Evolutionary conservation across 768 basidiomycete species (phyloP).

Genomic region (Suillus fuscotomentosus): DNA sequence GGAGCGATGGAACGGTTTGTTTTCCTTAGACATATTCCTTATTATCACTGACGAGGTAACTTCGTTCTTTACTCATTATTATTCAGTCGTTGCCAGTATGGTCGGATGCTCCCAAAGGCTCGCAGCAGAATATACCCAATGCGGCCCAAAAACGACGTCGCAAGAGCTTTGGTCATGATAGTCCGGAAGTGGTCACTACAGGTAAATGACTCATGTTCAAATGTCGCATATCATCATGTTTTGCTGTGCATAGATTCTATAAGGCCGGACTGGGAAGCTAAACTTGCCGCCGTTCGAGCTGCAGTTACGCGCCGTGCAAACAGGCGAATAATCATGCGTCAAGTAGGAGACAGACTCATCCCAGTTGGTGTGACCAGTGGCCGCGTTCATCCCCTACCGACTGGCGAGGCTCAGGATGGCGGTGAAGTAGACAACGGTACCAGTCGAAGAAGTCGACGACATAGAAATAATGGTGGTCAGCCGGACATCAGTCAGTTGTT

Average conservation of each 20-base stretch:
- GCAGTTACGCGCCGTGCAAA: slow-evolving; percentile 96
- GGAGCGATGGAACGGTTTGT: slow-evolving; percentile 69
- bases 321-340: slow-evolving; percentile 95
- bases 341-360: slow-evolving; percentile 95
- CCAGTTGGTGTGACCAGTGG: slow-evolving; percentile 96
- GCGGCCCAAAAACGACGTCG: slow-evolving; percentile 70
- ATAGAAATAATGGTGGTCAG: slow-evolving; percentile 44
- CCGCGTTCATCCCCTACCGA: slow-evolving; percentile 64
- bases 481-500: slow-evolving; percentile 64
- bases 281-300: slow-evolving; percentile 90
- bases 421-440: slow-evolving; percentile 40
- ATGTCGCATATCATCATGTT: slow-evolving; percentile 8
- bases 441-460: slow-evolving; percentile 50
- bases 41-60: background rate
- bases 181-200: slow-evolving; percentile 87
- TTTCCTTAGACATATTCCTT: background rate
- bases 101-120: slow-evolving; percentile 53
- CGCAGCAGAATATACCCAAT: slow-evolving; percentile 39
- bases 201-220: slow-evolving; percentile 46
- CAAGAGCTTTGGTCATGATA: slow-evolving; percentile 86
- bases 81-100: slow-evolving; percentile 39
- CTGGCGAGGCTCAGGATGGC: slow-evolving; percentile 52
- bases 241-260: slow-evolving; percentile 71
- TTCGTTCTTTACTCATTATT: background rate
- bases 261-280: slow-evolving; percentile 97